Conservation (phyloP, 1,284 basidiomycete species). For the Sphagnurus paluster region DNA sequence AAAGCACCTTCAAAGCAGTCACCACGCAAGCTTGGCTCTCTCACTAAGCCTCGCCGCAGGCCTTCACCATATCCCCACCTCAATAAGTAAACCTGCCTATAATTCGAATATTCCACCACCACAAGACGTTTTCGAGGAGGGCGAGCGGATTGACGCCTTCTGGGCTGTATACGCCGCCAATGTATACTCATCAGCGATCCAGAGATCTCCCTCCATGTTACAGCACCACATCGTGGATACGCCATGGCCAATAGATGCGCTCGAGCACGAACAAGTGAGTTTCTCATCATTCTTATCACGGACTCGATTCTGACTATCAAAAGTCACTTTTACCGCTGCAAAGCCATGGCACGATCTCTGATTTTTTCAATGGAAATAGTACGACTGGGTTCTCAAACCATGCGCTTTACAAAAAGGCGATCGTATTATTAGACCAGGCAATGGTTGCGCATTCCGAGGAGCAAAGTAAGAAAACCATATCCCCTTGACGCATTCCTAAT, state of each 20-base stretch:
- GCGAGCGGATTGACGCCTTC: constrained; percentile 46
- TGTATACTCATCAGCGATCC: constrained; percentile 39
- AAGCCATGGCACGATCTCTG: no score
- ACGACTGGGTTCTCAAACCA: no score
- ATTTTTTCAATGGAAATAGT: no score
- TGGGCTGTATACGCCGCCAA: constrained; percentile 46
- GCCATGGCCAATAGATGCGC: constrained; percentile 42
- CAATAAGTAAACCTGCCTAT: background rate
- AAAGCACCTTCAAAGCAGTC: constrained; percentile 40
- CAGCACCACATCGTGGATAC: constrained; percentile 35
- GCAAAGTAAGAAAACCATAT: no score
- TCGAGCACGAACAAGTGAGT: constrained; percentile 25
- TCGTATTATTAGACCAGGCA: no score
- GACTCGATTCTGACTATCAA: no score
- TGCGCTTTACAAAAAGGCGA: no score
- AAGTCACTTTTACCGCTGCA: no score
- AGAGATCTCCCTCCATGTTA: constrained; percentile 34
- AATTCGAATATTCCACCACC: constrained; percentile 19
- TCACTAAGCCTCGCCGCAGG: constrained; percentile 40
- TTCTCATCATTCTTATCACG: no score
- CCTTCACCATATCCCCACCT: constrained; percentile 37
- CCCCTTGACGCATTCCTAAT: no score
- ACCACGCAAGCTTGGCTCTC: constrained; percentile 42
- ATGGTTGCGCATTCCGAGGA: no score
- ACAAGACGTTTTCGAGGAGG: constrained; percentile 38